Base-by-base conservation (phyloP, 2,329 filamentous ascomycete genomes). In the Cercospora zeina region DNA sequence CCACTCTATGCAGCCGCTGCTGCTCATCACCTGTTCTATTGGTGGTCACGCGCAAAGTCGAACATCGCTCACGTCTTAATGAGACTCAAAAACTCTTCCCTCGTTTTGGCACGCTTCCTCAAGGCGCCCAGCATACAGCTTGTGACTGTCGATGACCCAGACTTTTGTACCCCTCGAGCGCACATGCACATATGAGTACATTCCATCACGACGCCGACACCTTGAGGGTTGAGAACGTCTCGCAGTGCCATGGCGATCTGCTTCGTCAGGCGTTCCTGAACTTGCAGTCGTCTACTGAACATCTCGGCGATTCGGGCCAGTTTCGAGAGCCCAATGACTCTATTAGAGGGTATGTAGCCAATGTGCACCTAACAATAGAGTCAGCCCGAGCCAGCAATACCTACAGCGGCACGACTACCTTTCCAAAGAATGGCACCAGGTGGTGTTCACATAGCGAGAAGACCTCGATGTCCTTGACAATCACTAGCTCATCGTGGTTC, bases 41-140 rank as follows among this genome's bases (percentile, higher is more conserved):
- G 16, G 16, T 10, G 19, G 39, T 9, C 19, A 10, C 50, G 16
- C 30, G 5, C 3, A 21, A 24, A 8, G 7, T 7, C 30, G 31
- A 54, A n/a, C 10, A 14, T 16, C 21, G 1, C 13, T 57, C 54
- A 57, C 2, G 54, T 33, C 31, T 58, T 58, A 13, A 58, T 58
- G 19, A 58, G 33, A 70, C 88, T 96, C 73, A 99, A 79, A 73
- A 99, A 99, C 77, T 99, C 95, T 75, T 96, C 96, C 70, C 95
- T 83, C 10, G 93, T 97, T 83, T 96, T 97, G 64, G 91, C 91
- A 70, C 90, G 91, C 64, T 88, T 88, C 73, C 96, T 88, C 82
- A 99, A 96, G 72, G 92, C 93, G 39, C 95, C 95, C n/a, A 97
- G 85, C 78, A 99, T 96, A 75, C 93, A 97, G 80, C 92, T 97